phyloP scores from a whole-genome alignment of 208 protist genomes.

The Borovskyia barvae region DNA sequence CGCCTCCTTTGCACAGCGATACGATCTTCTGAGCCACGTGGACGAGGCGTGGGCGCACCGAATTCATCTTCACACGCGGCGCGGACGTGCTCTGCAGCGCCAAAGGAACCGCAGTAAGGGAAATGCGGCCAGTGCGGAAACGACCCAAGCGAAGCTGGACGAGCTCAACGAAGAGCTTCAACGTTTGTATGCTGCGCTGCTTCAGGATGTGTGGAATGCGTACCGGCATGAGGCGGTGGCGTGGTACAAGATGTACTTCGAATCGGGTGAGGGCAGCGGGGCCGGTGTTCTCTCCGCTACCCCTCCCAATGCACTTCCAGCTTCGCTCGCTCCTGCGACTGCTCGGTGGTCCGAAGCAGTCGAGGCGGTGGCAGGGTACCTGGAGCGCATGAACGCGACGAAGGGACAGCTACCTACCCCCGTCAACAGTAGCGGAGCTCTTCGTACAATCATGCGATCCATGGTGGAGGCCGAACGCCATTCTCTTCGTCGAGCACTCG shows the following conservation, averaged over 20 bases:
- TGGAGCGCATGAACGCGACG: constrained; percentile 1
- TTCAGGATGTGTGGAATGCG: constrained; percentile 72
- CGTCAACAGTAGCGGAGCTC: neutral
- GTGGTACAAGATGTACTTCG: constrained; percentile 43
- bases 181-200: constrained; percentile 41
- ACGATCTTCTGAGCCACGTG: constrained; percentile 62
- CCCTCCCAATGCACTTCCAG: constrained; percentile 35
- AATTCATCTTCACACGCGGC: constrained; percentile 48
- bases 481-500: constrained; percentile 34
- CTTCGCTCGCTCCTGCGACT: constrained; percentile 46
- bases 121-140: constrained; percentile 6
- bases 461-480: constrained; percentile 59
- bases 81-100: constrained; percentile 21
- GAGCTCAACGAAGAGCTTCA: constrained; percentile 26
- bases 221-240: constrained; percentile 71
- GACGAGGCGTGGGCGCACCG: constrained; percentile 67
- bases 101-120: constrained; percentile 1
- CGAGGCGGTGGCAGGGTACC: constrained; percentile 53
- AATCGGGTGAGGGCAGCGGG: constrained; percentile 20
- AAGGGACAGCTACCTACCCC: neutral
- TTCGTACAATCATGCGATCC: constrained; percentile 47
- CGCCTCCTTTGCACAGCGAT: constrained; percentile 62
- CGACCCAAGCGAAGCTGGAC: constrained; percentile 14
- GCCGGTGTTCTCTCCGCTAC: constrained; percentile 21
- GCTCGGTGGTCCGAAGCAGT: constrained; percentile 75